Conservation (phyloP, 768 basidiomycete species). For the Filobasidium wieringae region DNA sequence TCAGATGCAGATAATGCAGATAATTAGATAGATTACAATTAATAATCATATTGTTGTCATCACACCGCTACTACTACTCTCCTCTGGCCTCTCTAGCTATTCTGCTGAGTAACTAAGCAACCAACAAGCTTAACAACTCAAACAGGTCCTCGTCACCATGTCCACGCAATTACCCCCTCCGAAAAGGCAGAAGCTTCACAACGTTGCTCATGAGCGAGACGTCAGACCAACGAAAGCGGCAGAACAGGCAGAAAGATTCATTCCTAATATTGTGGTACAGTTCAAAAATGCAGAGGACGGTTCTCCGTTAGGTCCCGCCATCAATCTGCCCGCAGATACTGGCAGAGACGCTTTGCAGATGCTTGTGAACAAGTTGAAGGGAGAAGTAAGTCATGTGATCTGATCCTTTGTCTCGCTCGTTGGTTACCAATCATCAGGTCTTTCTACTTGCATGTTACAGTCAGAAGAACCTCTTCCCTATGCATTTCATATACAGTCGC, state of each 20-base stretch:
- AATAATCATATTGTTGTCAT: too few species aligned
- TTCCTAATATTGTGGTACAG: constrained; percentile 72
- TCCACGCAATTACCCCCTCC: constrained; percentile 76
- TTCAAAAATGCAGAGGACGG: constrained; percentile 86
- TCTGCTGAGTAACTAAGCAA: too few species aligned
- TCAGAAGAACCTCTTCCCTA: constrained; percentile 86
- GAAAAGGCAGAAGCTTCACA: constrained; percentile 72
- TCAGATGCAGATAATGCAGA: too few species aligned
- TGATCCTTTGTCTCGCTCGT: not conserved
- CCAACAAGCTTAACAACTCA: too few species aligned
- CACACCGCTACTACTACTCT: too few species aligned
- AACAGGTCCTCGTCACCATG: constrained; percentile 44
- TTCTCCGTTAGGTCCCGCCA: constrained; percentile 64
- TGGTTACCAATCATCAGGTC: not conserved
- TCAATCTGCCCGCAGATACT: constrained; percentile 79
- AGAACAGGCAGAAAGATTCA: constrained; percentile 35
- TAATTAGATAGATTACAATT: too few species aligned
- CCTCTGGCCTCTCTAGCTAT: too few species aligned
- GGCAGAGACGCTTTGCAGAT: constrained; percentile 70
- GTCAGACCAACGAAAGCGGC: constrained; percentile 37
- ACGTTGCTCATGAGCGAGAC: constrained; percentile 47
- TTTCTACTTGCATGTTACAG: constrained; percentile 34
- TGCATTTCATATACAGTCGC: constrained; percentile 61
- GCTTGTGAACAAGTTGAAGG: constrained; percentile 75
- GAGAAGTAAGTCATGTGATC: constrained; percentile 45